Evolutionary conservation across 2,329 filamentous ascomycete species (phyloP).

Genomic region (Dothistroma septosporum): DNA sequence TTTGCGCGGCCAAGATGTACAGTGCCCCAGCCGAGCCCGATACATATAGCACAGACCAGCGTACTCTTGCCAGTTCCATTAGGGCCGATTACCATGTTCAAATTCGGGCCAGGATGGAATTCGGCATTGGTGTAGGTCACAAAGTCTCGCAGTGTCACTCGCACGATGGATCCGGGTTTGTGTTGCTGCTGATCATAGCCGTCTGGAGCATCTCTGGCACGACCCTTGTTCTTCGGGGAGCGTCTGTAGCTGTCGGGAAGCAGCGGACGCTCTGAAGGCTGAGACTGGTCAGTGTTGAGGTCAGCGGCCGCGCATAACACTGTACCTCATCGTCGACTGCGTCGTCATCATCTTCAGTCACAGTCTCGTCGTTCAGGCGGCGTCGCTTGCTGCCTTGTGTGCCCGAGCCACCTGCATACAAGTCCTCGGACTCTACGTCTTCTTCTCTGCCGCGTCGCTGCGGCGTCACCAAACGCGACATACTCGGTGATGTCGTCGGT

Average conservation of each 20-base stretch:
- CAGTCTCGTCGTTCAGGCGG: slow-evolving; percentile 11
- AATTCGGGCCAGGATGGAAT: slow-evolving; percentile 81
- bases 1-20: slow-evolving; percentile 81
- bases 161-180: slow-evolving; percentile 79
- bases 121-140: slow-evolving; percentile 92
- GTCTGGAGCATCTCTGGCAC: slow-evolving; percentile 5
- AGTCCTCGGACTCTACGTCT: slow-evolving; percentile 11
- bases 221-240: slow-evolving; percentile 26
- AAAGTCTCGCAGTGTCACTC: slow-evolving; percentile 82
- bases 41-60: slow-evolving; percentile 90
- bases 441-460: slow-evolving; percentile 16
- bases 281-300: background rate
- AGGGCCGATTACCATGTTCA: slow-evolving; percentile 99
- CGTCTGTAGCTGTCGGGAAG: slow-evolving; percentile 35
- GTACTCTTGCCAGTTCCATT: slow-evolving; percentile 98
- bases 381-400: slow-evolving; percentile 18
- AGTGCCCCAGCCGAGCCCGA: slow-evolving; percentile 81
- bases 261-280: slow-evolving; percentile 21
- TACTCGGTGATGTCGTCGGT: slow-evolving; percentile 4
- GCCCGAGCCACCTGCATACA: slow-evolving; percentile 8
- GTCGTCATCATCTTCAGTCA: slow-evolving; percentile 6
- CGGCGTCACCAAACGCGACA: slow-evolving; percentile 15
- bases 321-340: slow-evolving; percentile 17
- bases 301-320: background rate
- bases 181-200: slow-evolving; percentile 26